Evolutionary conservation across 805 yeast species (phyloP), one percentile per base, ranked within the genome.

Genomic region (Myxozyma kluyveri): DNA sequence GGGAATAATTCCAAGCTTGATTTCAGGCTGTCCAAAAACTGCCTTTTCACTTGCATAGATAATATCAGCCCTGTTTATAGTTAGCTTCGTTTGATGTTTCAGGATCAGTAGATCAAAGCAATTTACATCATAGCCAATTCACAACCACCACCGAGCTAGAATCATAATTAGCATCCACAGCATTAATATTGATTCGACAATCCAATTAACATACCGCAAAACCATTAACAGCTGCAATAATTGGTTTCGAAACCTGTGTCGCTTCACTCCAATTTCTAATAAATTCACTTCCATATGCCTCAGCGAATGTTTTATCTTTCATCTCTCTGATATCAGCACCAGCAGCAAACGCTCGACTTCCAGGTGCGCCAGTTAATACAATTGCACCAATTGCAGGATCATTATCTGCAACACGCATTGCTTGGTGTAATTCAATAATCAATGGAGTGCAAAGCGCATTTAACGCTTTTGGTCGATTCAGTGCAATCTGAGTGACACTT

Each of bases 261-360:
- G 75, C 64, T 36, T 70, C 68, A 21, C 70, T 62, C 78, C 79
- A 75, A 46, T 64, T 60, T 31, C 67, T 70, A 40, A 75, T 66
- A 60, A 70, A 73, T 55, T 70, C 66, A 33, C 56, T 54, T 43
- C 65, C 66, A 24, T 65, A 63, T 10, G 71, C 74, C 19, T 68
- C 69, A 27, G 73, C 70, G 32, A 70, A 66, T 1, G 70, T 63
- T 57, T 67, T 61, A 58, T 64, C 63, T 57, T 69, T 64, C 79
- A 77, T 75, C 63, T 76, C 78, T 63, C 75, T 75, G 66, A 77
- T 78, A 59, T 77, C 81, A 10, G 81, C 81, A 17, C 81, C 81
- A 6, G 81, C 80, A 10, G 81, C 81, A 58, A 77, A 77, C 2
- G 79, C 80, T 52, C 63, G 65, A 14, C 33, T 29, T 29, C 33